Evolutionary conservation across 441 rosid genomes (phyloP), one percentile per base, ranked within the genome.

Genomic region (Euphorbia schlechtendalii): DNA sequence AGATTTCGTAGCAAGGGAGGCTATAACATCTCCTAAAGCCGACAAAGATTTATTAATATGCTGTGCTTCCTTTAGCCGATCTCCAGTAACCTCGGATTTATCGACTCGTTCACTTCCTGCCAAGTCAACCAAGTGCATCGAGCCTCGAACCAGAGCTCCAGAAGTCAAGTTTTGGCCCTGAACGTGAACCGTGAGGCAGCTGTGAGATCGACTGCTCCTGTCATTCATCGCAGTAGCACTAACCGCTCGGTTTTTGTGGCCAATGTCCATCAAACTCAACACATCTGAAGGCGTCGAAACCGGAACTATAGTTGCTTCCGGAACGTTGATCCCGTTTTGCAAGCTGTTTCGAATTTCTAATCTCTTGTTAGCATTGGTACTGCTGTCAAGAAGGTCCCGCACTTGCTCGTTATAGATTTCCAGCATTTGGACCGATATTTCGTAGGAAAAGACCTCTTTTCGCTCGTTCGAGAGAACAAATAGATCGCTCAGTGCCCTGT

Each of bases 321-420:
- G 97, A 46, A 90, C 97, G 60, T 84, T 90, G 57, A 90, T 82
- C 63, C 97, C 96, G 59, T 77, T 84, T 64, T 86, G 91, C 45
- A 96, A 90, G 69, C 86, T 88, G 70, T 84, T 90, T 58, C 96
- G 84, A 48, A 90, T 86, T 69, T 90, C 97, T 85, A 90, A 80
- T 93, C 89, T 88, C 82, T 76, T 89, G 80, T 82, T 91, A 57
- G 80, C 66, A 74, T 96, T 89, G 73, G 89, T 96, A n/a, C 66
- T 74, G 28, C 66, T 74, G 28, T 83, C 82, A 18, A 94, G 86
- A 71, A 91, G 92, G 76, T 91, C 99, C 69, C 93, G 80, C 30
- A 90, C 97, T 88, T 93, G 98, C 78, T 93, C 98, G 53, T 93
- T 93, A 68, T 93, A 89, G 56, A 94, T 91, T 74, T 94, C 99